Conservation (phyloP, 1,284 basidiomycete genomes). For the Microbotryum lychnidis-dioicae region DNA sequence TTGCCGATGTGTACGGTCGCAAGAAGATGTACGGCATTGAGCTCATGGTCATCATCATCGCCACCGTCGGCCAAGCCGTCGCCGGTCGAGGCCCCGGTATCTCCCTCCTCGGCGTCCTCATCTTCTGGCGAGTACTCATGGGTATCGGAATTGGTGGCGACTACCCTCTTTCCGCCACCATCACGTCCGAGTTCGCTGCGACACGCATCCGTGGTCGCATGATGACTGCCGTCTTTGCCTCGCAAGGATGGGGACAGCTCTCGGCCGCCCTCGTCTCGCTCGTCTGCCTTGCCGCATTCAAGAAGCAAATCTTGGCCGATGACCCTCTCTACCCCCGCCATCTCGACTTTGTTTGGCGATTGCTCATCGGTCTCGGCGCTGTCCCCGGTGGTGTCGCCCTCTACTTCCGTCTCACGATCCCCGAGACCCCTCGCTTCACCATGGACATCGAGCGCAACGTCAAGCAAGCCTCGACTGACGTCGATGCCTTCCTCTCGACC, state of each 20-base stretch:
- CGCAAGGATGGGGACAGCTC: slow-evolving; percentile 46
- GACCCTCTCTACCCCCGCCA: slow-evolving; percentile 28
- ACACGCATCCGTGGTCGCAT: slow-evolving; percentile 64
- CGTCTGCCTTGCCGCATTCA: slow-evolving; percentile 61
- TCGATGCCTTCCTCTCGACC: slow-evolving; percentile 55
- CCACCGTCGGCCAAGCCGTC: slow-evolving; percentile 46
- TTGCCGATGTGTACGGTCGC: slow-evolving; percentile 61
- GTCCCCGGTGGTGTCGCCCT: slow-evolving; percentile 59
- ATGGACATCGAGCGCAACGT: slow-evolving; percentile 83
- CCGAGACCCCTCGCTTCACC: slow-evolving; percentile 71
- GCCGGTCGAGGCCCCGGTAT: slow-evolving; percentile 53
- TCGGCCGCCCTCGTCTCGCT: slow-evolving; percentile 61
- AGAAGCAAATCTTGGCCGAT: slow-evolving; percentile 52
- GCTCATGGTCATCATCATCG: slow-evolving; percentile 54
- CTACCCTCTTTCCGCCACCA: slow-evolving; percentile 60
- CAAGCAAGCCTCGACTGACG: slow-evolving; percentile 59
- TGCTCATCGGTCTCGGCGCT: slow-evolving; percentile 53
- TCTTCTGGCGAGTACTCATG: slow-evolving; percentile 61
- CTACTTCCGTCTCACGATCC: slow-evolving; percentile 65
- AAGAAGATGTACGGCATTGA: slow-evolving; percentile 64
- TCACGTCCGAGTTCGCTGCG: slow-evolving; percentile 61
- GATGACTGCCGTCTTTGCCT: slow-evolving; percentile 53
- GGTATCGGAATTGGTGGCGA: slow-evolving; percentile 59
- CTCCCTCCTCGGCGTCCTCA: slow-evolving; percentile 60
- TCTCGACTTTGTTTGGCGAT: slow-evolving; percentile 47